phyloP scores from a whole-genome alignment of 441 rosid genomes.

The Erysimum pusillum region DNA sequence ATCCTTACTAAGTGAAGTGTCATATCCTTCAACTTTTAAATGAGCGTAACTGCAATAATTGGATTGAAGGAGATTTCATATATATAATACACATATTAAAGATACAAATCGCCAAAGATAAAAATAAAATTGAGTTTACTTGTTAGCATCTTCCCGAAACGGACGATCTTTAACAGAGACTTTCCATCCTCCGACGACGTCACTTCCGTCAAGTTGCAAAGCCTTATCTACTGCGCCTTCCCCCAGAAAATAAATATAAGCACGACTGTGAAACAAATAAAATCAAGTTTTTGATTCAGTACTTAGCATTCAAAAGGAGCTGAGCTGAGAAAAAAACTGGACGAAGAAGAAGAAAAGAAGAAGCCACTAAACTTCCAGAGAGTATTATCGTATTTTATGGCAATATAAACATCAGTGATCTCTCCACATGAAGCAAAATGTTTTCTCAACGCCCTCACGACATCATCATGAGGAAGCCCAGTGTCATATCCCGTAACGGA shows the following conservation, averaged over 20 bases:
- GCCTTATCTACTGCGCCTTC: constrained; percentile 10
- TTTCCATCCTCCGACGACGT: background rate
- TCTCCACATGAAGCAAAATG: constrained; percentile 15
- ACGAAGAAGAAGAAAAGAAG: background rate
- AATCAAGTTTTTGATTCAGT: too few relatives aligned
- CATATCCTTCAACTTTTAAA: background rate
- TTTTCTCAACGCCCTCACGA: background rate
- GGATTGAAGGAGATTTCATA: background rate
- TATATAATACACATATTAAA: background rate
- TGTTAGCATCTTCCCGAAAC: background rate
- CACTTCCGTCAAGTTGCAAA: background rate
- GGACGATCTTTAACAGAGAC: background rate
- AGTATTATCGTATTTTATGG: fast-evolving
- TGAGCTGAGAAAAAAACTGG: background rate
- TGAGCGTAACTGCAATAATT: background rate
- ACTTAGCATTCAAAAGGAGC: background rate
- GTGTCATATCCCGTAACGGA: background rate
- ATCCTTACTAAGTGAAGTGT: background rate
- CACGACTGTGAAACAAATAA: background rate
- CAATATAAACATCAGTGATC: background rate
- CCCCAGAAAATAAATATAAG: background rate
- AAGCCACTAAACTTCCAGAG: background rate
- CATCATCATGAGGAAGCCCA: background rate
- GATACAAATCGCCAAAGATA: background rate
- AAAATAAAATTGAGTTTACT: background rate